These are phyloP conservation scores for Allium fistulosum DNA, from an alignment of 106 monocot species.

Conservation along the genomic window DNA sequence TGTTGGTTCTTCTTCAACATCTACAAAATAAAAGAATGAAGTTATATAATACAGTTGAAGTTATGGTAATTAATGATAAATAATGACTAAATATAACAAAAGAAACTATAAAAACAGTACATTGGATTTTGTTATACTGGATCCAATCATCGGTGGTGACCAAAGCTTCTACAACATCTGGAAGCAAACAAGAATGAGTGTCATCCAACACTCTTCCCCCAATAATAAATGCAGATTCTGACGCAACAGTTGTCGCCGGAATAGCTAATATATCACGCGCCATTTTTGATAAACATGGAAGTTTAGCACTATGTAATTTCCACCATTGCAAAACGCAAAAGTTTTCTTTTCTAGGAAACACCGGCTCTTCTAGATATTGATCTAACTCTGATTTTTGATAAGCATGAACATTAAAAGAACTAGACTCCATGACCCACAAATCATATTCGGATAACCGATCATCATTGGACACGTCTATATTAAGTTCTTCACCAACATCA, in stretches of 20 bases:
- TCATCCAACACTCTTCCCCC: background rate
- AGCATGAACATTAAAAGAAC: background rate
- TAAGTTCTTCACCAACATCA: too few relatives aligned
- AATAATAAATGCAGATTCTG: background rate
- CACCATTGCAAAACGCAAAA: background rate
- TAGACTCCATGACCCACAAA: background rate
- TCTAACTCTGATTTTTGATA: background rate
- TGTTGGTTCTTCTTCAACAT: too few relatives aligned
- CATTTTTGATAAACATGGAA: background rate
- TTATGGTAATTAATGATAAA: too few relatives aligned
- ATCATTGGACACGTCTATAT: too few relatives aligned
- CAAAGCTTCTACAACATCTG: background rate
- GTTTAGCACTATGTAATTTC: background rate
- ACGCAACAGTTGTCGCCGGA: background rate
- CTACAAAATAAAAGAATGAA: too few relatives aligned
- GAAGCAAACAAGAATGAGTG: background rate
- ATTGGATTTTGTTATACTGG: background rate
- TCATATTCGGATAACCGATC: background rate
- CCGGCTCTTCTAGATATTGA: background rate
- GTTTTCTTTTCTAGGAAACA: background rate
- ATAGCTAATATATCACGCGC: slow-evolving; percentile 4
- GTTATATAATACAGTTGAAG: too few relatives aligned
- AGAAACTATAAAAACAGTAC: too few relatives aligned
- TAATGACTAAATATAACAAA: too few relatives aligned
- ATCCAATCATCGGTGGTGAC: slow-evolving; percentile 3